These are phyloP conservation scores for Scheffersomyces coipomensis DNA, from an alignment of 805 yeast species.

Conservation along the genomic window DNA sequence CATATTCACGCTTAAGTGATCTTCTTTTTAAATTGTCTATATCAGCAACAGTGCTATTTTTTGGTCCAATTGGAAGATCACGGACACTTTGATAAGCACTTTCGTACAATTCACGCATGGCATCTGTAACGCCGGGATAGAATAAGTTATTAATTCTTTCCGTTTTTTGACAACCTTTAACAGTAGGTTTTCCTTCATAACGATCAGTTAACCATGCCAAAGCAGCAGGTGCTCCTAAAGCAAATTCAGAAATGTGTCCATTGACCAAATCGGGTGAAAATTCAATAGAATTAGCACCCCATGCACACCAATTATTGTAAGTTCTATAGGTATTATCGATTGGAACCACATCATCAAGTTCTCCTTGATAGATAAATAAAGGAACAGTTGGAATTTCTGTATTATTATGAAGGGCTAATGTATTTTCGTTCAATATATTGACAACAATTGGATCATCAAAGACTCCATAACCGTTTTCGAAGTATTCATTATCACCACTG, in stretches of 20 bases:
- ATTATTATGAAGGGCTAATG: conserved; percentile 14
- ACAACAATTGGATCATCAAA: conserved; percentile 11
- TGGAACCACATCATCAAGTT: conserved; percentile 17
- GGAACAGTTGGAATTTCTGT: conserved; percentile 18
- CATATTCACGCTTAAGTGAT: too few species aligned
- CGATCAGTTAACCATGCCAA: conserved; percentile 15
- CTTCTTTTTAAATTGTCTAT: background rate
- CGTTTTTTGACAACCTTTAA: conserved; percentile 50
- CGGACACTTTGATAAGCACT: background rate
- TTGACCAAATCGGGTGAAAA: conserved; percentile 20
- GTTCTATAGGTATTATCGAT: conserved; percentile 15
- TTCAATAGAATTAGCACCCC: conserved; percentile 26
- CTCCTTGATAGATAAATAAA: conserved; percentile 18
- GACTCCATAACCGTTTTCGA: conserved; percentile 15
- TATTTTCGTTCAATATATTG: conserved; percentile 17
- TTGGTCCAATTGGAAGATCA: background rate
- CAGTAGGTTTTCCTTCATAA: conserved; percentile 39
- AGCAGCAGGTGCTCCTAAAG: conserved; percentile 19
- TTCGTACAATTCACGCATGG: background rate
- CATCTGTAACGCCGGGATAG: conserved; percentile 24
- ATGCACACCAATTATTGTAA: conserved; percentile 26
- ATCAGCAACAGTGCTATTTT: background rate
- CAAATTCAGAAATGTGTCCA: conserved; percentile 23
- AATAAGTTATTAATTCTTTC: conserved; percentile 49
- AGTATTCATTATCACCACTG: conserved; percentile 9